Percentiles rank a stretch among this genome's conserved stretches.
Evolutionary conservation across 2,329 filamentous ascomycete species (phyloP).

Genomic region (Cladosporium sp.): DNA sequence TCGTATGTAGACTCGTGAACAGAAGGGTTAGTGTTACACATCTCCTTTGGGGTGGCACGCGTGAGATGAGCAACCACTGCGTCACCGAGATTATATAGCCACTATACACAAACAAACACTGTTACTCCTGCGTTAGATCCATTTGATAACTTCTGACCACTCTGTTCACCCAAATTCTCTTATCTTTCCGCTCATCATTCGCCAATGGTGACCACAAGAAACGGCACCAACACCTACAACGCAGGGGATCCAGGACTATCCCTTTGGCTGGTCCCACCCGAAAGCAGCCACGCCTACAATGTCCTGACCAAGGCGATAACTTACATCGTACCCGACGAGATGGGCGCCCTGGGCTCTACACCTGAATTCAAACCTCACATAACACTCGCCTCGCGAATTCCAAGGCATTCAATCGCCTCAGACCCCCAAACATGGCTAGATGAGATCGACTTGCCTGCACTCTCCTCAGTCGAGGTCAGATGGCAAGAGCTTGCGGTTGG

Average conservation of each 20-base stretch:
- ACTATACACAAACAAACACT: not conserved
- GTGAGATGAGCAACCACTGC: not conserved
- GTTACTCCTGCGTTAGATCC: not conserved
- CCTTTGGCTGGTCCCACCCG: not conserved
- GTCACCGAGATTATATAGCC: not conserved
- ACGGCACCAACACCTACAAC: not conserved
- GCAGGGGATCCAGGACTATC: not conserved
- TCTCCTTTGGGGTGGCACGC: not conserved
- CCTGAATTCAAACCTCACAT: conserved; percentile 4
- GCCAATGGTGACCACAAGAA: not conserved
- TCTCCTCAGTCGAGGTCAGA: not conserved
- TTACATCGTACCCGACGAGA: not conserved
- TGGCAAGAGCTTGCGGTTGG: not conserved
- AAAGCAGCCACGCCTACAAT: not conserved
- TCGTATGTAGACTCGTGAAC: not conserved
- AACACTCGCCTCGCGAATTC: not conserved
- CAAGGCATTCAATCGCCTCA: not conserved
- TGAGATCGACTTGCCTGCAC: not conserved
- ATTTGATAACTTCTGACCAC: not conserved
- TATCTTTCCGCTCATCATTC: not conserved
- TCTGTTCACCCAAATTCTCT: not conserved
- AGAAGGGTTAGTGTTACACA: not conserved
- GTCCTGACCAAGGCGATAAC: not conserved
- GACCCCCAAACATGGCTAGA: not conserved
- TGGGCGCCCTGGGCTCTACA: not conserved